Evolutionary conservation across 2,329 filamentous ascomycete genomes (phyloP).

Genomic region (Pyrenophora graminea): DNA sequence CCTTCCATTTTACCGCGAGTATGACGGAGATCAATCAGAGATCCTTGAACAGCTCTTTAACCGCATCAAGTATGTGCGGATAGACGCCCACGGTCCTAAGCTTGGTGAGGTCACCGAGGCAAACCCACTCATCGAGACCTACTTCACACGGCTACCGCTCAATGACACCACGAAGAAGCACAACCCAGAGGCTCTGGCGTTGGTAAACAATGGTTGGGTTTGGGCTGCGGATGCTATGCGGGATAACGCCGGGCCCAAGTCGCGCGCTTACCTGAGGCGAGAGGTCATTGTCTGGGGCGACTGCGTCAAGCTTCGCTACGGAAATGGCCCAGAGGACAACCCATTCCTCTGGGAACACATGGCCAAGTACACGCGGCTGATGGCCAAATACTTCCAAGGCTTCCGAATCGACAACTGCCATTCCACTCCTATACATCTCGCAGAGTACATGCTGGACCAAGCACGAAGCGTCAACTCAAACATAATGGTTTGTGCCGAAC

Average conservation of each 20-base stretch:
- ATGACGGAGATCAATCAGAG: conserved; percentile 78
- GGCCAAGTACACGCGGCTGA: conserved; percentile 85
- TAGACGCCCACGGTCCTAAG: conserved; percentile 91
- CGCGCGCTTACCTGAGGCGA: conserved; percentile 88
- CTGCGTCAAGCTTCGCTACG: conserved; percentile 95
- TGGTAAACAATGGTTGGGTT: conserved; percentile 98
- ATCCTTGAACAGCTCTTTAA: conserved; percentile 93
- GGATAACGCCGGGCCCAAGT: conserved; percentile 89
- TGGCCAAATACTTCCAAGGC: conserved; percentile 93
- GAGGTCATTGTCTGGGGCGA: conserved; percentile 99
- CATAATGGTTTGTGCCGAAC: conserved; percentile 88
- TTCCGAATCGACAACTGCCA: conserved; percentile 99
- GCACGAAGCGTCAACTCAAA: conserved; percentile 87
- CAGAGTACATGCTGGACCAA: conserved; percentile 91
- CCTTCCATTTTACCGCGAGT: conserved; percentile 87
- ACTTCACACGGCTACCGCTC: conserved; percentile 85
- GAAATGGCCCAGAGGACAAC: conserved; percentile 76
- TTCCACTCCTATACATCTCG: conserved; percentile 91
- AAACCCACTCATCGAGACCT: conserved; percentile 86
- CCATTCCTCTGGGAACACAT: conserved; percentile 96
- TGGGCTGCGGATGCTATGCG: conserved; percentile 95
- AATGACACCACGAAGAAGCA: conserved; percentile 80
- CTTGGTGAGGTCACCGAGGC: conserved; percentile 75
- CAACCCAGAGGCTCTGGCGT: conserved; percentile 72
- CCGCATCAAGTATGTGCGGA: conserved; percentile 88